Evolutionary conservation across 1,139 yeast genomes (phyloP).

Genomic region (Saccharomyces hybrid): DNA sequence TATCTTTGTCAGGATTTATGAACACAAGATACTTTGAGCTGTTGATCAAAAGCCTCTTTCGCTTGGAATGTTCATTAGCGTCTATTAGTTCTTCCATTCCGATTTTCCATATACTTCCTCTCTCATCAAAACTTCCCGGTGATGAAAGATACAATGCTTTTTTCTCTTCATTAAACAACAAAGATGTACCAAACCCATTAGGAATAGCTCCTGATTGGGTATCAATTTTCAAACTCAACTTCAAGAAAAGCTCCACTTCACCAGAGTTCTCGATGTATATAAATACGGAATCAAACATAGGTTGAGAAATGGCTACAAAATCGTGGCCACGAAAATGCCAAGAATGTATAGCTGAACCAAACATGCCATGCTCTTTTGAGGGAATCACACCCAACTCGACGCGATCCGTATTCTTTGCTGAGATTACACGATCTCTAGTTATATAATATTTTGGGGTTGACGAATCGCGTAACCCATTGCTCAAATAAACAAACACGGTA

Average conservation of each 20-base stretch:
- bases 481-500: slow-evolving; percentile 27
- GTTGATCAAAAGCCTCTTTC: slow-evolving; percentile 8
- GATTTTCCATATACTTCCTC: slow-evolving; percentile 41
- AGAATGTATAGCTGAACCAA: slow-evolving; percentile 13
- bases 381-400: background rate
- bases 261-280: slow-evolving; percentile 29
- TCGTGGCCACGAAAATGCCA: slow-evolving; percentile 8
- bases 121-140: slow-evolving; percentile 35
- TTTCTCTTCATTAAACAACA: slow-evolving; percentile 14
- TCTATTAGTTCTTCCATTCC: slow-evolving; percentile 22
- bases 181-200: slow-evolving; percentile 33
- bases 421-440: slow-evolving; percentile 11
- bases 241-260: slow-evolving; percentile 10
- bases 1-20: slow-evolving; percentile 7
- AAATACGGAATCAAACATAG: slow-evolving; percentile 27
- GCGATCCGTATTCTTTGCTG: slow-evolving; percentile 4
- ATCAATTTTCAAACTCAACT: slow-evolving; percentile 14
- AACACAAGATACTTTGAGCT: slow-evolving; percentile 7
- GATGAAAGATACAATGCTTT: slow-evolving; percentile 33
- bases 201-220: slow-evolving; percentile 20
- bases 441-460: slow-evolving; percentile 13
- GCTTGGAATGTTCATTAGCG: slow-evolving; percentile 8
- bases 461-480: slow-evolving; percentile 7
- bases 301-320: slow-evolving; percentile 19
- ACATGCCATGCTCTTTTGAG: slow-evolving; percentile 20